phyloP scores from a whole-genome alignment of 2,329 filamentous ascomycete species.

The Bipolaris victoriae region DNA sequence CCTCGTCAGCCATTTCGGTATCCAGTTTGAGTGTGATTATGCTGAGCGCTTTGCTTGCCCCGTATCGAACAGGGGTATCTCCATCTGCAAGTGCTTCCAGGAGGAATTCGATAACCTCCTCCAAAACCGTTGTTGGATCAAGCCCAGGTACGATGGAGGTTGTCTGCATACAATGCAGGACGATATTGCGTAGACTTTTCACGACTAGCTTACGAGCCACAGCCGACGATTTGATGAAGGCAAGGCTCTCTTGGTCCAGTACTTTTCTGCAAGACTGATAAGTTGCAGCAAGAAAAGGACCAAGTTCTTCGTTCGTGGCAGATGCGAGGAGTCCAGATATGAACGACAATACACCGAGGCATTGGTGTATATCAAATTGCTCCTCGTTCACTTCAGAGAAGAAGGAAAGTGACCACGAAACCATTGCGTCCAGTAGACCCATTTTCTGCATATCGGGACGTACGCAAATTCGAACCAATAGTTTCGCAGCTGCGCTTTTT shows the following conservation, averaged over 20 bases:
- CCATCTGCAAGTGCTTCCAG: conserved; percentile 81
- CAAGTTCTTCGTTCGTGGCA: conserved; percentile 75
- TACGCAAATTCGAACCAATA: conserved; percentile 82
- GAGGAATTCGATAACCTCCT: conserved; percentile 81
- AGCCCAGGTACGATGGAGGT: conserved; percentile 37
- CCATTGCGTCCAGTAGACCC: conserved; percentile 70
- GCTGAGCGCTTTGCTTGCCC: conserved; percentile 91
- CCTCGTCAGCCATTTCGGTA: conserved; percentile 79
- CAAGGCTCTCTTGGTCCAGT: conserved; percentile 57
- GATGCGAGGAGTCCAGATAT: conserved; percentile 76
- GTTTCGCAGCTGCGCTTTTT: conserved; percentile 80
- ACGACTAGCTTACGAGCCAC: conserved; percentile 81
- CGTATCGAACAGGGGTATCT: conserved; percentile 87
- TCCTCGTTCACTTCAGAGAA: conserved; percentile 57
- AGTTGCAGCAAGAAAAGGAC: conserved; percentile 67
- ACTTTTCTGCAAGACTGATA: conserved; percentile 70
- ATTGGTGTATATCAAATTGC: conserved; percentile 69
- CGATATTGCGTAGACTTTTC: conserved; percentile 80
- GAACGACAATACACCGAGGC: conserved; percentile 80
- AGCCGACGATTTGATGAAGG: conserved; percentile 72
- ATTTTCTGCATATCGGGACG: conserved; percentile 86
- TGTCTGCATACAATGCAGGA: conserved; percentile 66
- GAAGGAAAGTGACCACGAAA: conserved; percentile 71
- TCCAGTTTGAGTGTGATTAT: conserved; percentile 82
- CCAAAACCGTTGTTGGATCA: conserved; percentile 58